Base-by-base conservation (phyloP, 2,329 filamentous ascomycete genomes). In the Colletotrichum sidae region DNA sequence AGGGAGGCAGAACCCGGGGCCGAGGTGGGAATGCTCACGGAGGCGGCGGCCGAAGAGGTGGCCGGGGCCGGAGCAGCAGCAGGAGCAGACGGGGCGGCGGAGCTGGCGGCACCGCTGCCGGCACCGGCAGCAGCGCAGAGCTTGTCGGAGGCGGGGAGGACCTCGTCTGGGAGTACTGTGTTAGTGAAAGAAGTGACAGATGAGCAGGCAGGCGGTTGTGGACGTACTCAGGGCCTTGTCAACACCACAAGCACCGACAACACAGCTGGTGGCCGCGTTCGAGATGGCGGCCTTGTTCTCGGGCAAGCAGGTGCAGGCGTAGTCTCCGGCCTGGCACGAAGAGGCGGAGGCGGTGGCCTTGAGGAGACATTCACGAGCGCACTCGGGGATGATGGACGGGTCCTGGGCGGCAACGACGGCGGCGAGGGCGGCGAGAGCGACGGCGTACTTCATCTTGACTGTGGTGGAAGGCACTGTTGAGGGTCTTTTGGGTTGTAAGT, bases 221-320 rank as follows among this genome's bases (percentile, higher is more conserved):
- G 38, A 78, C 79, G 53, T 76, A 81, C 79, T 72, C 55, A 80
- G 35, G 70, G 79, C 78, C 63, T 72, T 71, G 39, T 78, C 75
- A 46, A 72, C 46, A 65, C 78, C 77, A 68, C 79, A 81, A 58
- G 72, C 68, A 3, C 67, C 50, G 60, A 81, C 65, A 60, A 81
- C 76, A 66, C 79, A 81, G 60, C 47, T 11, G 51, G 75, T 78
- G 68, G 76, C 77, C 39, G 59, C 68, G 44, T 63, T 56, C 67
- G 75, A 73, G 71, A 81, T 65, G 12, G 66, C 56, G 39, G 68
- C 64, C 69, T 80, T 74, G 74, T 73, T 72, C 61, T 72, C 66
- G 71, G 77, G 75, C 70, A 78, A 67, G 64, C 80, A 81, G 46
- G 69, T 55, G 63, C 71, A 72, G 38, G 55, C 35, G 62, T 71